phyloP scores from a whole-genome alignment of 371 early-diverging fungal species.

The Mortierella polycephala region DNA sequence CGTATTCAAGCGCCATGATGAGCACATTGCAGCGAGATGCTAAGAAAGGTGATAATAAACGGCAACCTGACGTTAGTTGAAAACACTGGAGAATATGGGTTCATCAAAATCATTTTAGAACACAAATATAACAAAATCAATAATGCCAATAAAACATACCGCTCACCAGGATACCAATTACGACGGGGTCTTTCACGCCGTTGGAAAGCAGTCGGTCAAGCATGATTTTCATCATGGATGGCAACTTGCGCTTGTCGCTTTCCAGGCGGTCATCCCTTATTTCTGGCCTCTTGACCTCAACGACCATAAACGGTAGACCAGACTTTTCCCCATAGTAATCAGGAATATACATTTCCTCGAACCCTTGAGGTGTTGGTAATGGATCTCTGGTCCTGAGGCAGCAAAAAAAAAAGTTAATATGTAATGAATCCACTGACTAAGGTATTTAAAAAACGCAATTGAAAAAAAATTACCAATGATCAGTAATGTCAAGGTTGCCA shows the following conservation, averaged over 20 bases:
- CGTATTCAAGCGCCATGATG: constrained; percentile 4
- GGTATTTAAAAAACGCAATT: neutral
- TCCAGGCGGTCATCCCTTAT: neutral
- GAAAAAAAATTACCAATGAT: constrained; percentile 8
- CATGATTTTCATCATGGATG: constrained; percentile 17
- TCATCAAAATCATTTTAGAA: too few species aligned
- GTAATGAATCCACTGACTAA: neutral
- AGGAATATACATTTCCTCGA: constrained; percentile 16
- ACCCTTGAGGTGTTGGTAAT: constrained; percentile 12
- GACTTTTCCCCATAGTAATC: constrained; percentile 13
- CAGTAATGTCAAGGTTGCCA: neutral
- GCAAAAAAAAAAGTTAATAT: neutral
- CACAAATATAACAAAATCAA: neutral
- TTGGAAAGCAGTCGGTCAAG: constrained; percentile 2
- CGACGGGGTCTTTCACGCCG: constrained; percentile 3
- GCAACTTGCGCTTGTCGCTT: constrained; percentile 9
- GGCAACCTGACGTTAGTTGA: neutral
- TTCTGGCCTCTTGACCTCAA: constrained; percentile 19
- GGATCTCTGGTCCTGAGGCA: constrained; percentile 11
- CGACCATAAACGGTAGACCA: constrained; percentile 7
- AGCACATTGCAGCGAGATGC: constrained; percentile 2
- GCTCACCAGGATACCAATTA: neutral
- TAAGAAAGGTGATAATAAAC: neutral
- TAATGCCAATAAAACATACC: constrained; percentile 3
- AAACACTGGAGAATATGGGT: too few species aligned